These are phyloP conservation scores for Starmerella ratchasimensis DNA, from an alignment of 805 yeast species.

Conservation along the genomic window DNA sequence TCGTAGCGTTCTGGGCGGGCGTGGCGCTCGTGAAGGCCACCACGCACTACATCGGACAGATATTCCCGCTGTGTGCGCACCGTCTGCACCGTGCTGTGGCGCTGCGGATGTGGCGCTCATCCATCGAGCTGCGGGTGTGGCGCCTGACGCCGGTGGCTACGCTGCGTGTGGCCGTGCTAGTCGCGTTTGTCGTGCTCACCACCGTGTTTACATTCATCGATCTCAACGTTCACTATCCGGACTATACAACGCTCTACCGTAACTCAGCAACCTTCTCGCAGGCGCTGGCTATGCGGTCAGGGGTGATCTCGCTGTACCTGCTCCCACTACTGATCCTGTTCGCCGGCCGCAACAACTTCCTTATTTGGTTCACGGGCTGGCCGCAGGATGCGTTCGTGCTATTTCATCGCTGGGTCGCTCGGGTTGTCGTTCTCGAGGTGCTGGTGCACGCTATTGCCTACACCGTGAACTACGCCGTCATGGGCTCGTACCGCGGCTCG, in stretches of 20 bases:
- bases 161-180: constrained; percentile 27
- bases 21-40: constrained; percentile 5
- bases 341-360: constrained; percentile 60
- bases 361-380: constrained; percentile 48
- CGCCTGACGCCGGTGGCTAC: not conserved
- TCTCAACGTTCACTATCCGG: constrained; percentile 4
- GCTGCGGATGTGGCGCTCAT: not conserved
- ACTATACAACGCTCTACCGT: constrained; percentile 6
- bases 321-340: constrained; percentile 26
- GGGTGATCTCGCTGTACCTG: constrained; percentile 13
- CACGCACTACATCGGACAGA: not conserved
- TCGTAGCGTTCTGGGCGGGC: constrained; percentile 15
- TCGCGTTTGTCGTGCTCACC: constrained; percentile 26
- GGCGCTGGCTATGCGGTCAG: constrained; percentile 12
- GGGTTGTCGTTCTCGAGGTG: constrained; percentile 18
- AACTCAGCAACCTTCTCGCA: constrained; percentile 1
- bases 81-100: not conserved
- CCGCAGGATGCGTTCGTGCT: constrained; percentile 42
- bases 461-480: constrained; percentile 12
- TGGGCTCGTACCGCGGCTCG: constrained; percentile 6
- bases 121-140: no score
- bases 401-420: constrained; percentile 35
- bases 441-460: constrained; percentile 21
- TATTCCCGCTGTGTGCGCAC: constrained; percentile 3
- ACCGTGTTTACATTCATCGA: constrained; percentile 21